These are phyloP conservation scores for Rhododendron griersonianum DNA, from an alignment of 148 eudicot species.

Conservation along the genomic window DNA sequence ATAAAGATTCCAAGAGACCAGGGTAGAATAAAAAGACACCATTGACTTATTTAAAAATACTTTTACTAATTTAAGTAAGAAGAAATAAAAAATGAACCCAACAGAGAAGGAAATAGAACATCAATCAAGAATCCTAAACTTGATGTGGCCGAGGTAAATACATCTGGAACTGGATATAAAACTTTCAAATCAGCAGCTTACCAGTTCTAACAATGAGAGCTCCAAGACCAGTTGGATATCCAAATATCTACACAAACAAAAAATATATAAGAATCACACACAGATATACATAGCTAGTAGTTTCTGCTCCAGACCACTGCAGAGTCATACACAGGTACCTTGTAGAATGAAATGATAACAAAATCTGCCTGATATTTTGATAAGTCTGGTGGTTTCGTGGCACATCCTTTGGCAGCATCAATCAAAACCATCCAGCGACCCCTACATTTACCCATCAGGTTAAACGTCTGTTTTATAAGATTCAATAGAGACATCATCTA, in stretches of 20 bases:
- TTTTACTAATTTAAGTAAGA: neutral
- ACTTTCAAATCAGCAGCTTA: slow-evolving; percentile 29
- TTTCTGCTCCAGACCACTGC: neutral
- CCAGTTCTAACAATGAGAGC: slow-evolving; percentile 87
- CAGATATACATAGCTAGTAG: neutral
- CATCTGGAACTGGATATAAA: neutral
- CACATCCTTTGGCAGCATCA: slow-evolving; percentile 99
- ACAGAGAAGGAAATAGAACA: neutral
- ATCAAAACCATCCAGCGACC: slow-evolving; percentile 83
- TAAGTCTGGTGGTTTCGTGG: slow-evolving; percentile 81
- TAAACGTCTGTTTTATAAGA: neutral
- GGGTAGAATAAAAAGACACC: neutral
- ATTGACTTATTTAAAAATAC: neutral
- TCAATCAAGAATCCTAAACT: neutral
- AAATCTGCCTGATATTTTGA: slow-evolving; percentile 82
- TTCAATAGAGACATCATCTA: neutral
- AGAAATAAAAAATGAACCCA: neutral
- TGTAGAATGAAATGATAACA: slow-evolving; percentile 86
- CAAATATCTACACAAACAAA: slow-evolving; percentile 55
- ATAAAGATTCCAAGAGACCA: neutral
- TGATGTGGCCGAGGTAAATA: neutral
- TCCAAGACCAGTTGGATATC: slow-evolving; percentile 97
- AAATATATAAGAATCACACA: neutral
- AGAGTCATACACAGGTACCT: slow-evolving; percentile 40
- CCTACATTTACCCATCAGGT: slow-evolving; percentile 32